phyloP scores from a whole-genome alignment of 345 rosid genomes.

The Lumnitzera littorea region DNA sequence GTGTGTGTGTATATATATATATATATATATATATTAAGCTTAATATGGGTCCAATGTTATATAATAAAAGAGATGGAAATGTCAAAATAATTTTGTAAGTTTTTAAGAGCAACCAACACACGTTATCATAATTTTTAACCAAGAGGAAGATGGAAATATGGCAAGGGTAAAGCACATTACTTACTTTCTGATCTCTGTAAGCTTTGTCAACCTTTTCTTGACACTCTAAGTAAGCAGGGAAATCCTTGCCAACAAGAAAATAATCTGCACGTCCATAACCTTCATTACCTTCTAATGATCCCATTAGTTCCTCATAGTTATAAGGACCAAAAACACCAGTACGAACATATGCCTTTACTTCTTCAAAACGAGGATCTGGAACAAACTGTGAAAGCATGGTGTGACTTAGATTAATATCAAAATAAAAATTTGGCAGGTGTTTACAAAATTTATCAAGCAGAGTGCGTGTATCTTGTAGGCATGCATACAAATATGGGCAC shows the following conservation, averaged over 20 bases:
- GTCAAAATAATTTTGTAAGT: neutral
- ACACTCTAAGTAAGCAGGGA: slow-evolving; percentile 50
- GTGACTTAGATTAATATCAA: neutral
- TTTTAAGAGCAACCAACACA: neutral
- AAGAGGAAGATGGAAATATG: neutral
- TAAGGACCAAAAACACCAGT: slow-evolving; percentile 36
- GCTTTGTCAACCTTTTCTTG: slow-evolving; percentile 51
- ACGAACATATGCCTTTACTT: slow-evolving; percentile 36
- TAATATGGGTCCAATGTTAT: too few relatives aligned
- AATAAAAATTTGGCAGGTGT: neutral
- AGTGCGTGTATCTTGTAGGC: too few relatives aligned
- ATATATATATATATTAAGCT: too few relatives aligned
- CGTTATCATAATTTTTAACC: neutral
- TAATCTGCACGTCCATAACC: slow-evolving; percentile 45
- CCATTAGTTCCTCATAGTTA: slow-evolving; percentile 42
- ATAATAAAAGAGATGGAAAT: too few relatives aligned
- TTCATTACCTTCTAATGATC: slow-evolving; percentile 48
- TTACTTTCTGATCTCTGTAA: slow-evolving; percentile 45
- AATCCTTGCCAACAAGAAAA: slow-evolving; percentile 56
- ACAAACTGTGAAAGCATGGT: slow-evolving; percentile 25
- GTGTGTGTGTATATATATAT: too few relatives aligned
- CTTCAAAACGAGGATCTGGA: slow-evolving; percentile 38
- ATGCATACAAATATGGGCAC: too few relatives aligned
- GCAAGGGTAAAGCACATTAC: slow-evolving; percentile 1
- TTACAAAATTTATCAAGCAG: neutral